These are phyloP conservation scores for Calonectria hawksworthii DNA, from an alignment of 2,329 filamentous ascomycete genomes.

Conservation along the genomic window DNA sequence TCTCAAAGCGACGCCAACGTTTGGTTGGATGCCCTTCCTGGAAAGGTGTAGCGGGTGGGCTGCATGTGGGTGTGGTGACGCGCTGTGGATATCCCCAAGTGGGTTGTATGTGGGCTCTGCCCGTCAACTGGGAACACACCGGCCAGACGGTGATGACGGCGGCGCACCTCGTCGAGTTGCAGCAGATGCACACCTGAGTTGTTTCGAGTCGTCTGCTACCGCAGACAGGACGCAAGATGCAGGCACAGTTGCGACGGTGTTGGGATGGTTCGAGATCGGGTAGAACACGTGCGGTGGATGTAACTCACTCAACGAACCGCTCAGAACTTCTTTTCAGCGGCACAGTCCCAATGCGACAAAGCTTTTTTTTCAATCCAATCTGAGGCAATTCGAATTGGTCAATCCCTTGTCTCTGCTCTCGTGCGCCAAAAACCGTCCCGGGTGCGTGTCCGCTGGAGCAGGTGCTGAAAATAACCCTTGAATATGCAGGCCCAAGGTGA, in stretches of 20 bases:
- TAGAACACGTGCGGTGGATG: background rate
- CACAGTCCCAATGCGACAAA: background rate
- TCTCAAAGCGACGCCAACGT: constrained; percentile 4
- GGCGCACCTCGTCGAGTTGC: constrained; percentile 6
- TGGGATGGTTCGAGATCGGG: constrained; percentile 11
- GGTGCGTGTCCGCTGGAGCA: background rate
- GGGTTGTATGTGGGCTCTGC: constrained; percentile 7
- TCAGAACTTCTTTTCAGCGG: background rate
- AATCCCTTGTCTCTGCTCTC: background rate
- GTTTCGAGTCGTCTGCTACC: background rate
- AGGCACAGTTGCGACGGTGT: constrained; percentile 22
- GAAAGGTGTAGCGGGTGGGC: constrained; percentile 21
- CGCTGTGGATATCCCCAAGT: constrained; percentile 15
- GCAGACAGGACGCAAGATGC: constrained; percentile 19
- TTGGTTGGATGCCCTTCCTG: constrained; percentile 18
- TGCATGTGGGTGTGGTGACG: background rate
- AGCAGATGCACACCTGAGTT: background rate
- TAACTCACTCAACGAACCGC: background rate
- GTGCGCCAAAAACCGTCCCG: background rate
- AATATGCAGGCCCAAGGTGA: constrained; percentile 21
- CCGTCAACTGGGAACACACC: constrained; percentile 17
- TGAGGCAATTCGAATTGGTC: background rate
- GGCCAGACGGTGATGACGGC: background rate
- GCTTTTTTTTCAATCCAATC: background rate
- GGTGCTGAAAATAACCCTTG: constrained; percentile 1